Conservation (phyloP, 345 rosid species). For the Chamaenerion angustifolium region DNA sequence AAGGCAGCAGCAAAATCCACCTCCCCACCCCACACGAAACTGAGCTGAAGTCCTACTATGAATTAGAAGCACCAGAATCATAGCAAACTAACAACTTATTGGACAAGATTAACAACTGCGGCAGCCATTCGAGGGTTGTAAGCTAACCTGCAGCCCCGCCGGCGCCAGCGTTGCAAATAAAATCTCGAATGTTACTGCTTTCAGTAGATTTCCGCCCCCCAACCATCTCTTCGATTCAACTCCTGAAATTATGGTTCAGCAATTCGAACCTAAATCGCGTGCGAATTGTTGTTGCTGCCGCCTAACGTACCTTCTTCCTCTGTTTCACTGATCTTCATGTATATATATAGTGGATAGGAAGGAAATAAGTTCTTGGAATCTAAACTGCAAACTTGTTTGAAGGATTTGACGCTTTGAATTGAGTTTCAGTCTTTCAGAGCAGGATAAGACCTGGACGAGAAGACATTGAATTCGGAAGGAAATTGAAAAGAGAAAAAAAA, state of each 20-base stretch:
- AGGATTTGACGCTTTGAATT: constrained; percentile 13
- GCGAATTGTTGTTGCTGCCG: not conserved
- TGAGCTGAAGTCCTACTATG: too few relatives aligned
- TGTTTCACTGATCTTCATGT: constrained; percentile 1
- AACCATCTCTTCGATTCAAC: constrained; percentile 27
- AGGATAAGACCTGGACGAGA: too few relatives aligned
- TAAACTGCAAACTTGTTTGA: constrained; percentile 8
- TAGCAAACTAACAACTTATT: not conserved
- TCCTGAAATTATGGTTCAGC: constrained; percentile 5
- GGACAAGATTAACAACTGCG: too few relatives aligned
- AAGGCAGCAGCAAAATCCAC: too few relatives aligned
- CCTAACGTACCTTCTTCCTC: not conserved
- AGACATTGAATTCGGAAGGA: too few relatives aligned
- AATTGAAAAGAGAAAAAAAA: too few relatives aligned
- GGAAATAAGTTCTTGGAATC: not conserved
- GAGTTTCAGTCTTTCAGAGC: not conserved
- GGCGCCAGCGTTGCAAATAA: constrained; percentile 46
- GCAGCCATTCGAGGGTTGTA: too few relatives aligned
- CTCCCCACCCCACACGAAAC: too few relatives aligned
- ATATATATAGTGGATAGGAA: not conserved
- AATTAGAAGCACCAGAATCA: not conserved
- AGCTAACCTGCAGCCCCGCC: constrained; percentile 85
- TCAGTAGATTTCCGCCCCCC: constrained; percentile 23
- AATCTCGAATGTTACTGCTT: constrained; percentile 25
- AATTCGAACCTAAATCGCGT: not conserved